phyloP scores from a whole-genome alignment of 2,329 filamentous ascomycete species.

The Paramyrothecium roridum region DNA sequence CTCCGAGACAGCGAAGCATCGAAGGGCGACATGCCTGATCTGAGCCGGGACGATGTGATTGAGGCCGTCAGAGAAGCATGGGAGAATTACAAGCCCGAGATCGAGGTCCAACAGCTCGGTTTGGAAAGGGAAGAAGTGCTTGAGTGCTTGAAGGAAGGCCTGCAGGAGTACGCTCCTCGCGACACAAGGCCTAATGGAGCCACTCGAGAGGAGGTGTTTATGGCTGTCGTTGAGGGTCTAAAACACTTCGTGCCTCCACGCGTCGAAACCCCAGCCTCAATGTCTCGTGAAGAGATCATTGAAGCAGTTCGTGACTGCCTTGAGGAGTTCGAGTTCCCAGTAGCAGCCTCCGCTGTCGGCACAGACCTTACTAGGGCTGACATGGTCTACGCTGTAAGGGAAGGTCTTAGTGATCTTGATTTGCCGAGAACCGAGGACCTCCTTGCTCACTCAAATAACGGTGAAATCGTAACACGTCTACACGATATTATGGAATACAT shows the following conservation, averaged over 20 bases:
- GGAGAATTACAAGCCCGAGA: slow-evolving; percentile 92
- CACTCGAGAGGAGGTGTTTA: slow-evolving; percentile 80
- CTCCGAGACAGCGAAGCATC: slow-evolving; percentile 57
- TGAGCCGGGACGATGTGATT: slow-evolving; percentile 80
- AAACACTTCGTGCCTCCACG: slow-evolving; percentile 75
- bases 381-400: slow-evolving; percentile 60
- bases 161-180: slow-evolving; percentile 67
- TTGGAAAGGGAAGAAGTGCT: slow-evolving; percentile 89
- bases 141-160: slow-evolving; percentile 79
- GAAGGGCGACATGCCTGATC: slow-evolving; percentile 31
- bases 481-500: slow-evolving; percentile 64
- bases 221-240: slow-evolving; percentile 80
- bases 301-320: slow-evolving; percentile 82
- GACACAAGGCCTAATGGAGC: slow-evolving; percentile 55
- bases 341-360: slow-evolving; percentile 52
- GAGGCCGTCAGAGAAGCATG: slow-evolving; percentile 85
- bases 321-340: slow-evolving; percentile 76
- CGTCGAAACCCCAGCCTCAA: slow-evolving; percentile 63
- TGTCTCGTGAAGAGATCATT: slow-evolving; percentile 81
- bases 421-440: slow-evolving; percentile 37
- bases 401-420: slow-evolving; percentile 52
- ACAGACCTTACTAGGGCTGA: slow-evolving; percentile 57
- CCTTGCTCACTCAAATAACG: slow-evolving; percentile 38
- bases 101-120: slow-evolving; percentile 85
- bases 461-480: slow-evolving; percentile 53